These are phyloP conservation scores for Aureobasidium sp. DNA, from an alignment of 2,329 filamentous ascomycete genomes.

Conservation along the genomic window DNA sequence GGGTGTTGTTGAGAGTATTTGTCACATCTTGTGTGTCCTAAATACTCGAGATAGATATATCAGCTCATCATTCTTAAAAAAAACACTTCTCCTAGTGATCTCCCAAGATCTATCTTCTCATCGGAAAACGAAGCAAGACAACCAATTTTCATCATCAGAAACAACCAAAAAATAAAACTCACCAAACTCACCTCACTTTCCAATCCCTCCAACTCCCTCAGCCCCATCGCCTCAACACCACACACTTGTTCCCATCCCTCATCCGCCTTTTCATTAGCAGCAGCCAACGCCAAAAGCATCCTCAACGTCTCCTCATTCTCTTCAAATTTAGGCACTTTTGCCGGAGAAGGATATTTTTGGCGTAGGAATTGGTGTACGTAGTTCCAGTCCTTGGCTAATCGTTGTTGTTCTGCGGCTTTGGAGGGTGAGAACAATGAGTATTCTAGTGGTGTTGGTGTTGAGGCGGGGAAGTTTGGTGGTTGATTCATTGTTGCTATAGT, in stretches of 20 bases:
- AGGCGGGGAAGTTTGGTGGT: not conserved
- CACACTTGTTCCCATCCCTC: constrained; percentile 57
- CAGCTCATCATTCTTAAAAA: not conserved
- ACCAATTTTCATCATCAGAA: not conserved
- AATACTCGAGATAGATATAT: not conserved
- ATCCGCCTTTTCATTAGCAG: constrained; percentile 69
- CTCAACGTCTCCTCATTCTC: constrained; percentile 78
- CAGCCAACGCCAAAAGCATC: constrained; percentile 64
- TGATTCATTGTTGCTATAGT: not conserved
- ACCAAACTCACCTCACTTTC: not conserved
- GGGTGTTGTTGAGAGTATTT: not conserved
- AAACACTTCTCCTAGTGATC: not conserved
- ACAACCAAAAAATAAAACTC: not conserved
- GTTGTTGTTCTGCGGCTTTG: constrained; percentile 66
- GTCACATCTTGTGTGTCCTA: not conserved
- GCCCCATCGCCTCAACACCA: constrained; percentile 52
- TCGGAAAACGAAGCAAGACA: not conserved
- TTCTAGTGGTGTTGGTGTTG: constrained; percentile 21
- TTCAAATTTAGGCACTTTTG: constrained; percentile 66
- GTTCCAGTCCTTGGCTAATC: constrained; percentile 83
- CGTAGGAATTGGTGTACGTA: constrained; percentile 79
- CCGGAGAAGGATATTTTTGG: constrained; percentile 55
- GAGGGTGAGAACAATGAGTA: constrained; percentile 52
- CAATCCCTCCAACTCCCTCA: constrained; percentile 43
- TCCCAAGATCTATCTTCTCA: not conserved